phyloP scores from a whole-genome alignment of 257 asterid genomes.

The Coffea eugenioides region DNA sequence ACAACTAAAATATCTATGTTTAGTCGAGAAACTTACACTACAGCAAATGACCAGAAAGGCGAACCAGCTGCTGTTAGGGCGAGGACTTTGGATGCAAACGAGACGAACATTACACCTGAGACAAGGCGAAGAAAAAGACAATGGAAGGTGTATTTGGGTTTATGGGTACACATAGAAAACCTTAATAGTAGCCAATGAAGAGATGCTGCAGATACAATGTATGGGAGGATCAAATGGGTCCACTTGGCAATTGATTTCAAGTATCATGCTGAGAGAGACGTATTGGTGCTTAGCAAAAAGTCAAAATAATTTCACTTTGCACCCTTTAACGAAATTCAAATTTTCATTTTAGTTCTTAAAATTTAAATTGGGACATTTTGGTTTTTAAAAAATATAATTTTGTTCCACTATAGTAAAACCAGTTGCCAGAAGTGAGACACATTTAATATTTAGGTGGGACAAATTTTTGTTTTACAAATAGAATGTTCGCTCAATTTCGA shows the following conservation, averaged over 20 bases:
- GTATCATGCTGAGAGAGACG: too few species aligned
- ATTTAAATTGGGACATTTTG: too few species aligned
- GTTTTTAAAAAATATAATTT: too few species aligned
- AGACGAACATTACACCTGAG: not conserved
- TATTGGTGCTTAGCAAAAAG: too few species aligned
- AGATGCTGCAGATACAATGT: conserved; percentile 12
- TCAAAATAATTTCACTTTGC: too few species aligned
- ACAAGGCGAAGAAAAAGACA: not conserved
- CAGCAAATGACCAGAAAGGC: not conserved
- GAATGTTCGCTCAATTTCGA: too few species aligned
- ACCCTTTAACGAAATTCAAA: too few species aligned
- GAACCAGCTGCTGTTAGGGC: not conserved
- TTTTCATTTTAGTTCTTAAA: too few species aligned
- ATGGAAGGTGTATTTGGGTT: not conserved
- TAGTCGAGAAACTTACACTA: conserved; percentile 11
- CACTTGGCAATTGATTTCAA: not conserved
- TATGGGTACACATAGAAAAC: not conserved
- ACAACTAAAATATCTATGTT: not conserved
- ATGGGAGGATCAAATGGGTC: not conserved
- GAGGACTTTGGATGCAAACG: not conserved
- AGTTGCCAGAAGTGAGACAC: too few species aligned
- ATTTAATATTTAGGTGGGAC: too few species aligned
- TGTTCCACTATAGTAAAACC: too few species aligned
- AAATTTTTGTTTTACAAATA: too few species aligned
- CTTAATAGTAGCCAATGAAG: not conserved